Evolutionary conservation across 1,284 basidiomycete genomes (phyloP).

Genomic region (Hemileccinum hortonii): DNA sequence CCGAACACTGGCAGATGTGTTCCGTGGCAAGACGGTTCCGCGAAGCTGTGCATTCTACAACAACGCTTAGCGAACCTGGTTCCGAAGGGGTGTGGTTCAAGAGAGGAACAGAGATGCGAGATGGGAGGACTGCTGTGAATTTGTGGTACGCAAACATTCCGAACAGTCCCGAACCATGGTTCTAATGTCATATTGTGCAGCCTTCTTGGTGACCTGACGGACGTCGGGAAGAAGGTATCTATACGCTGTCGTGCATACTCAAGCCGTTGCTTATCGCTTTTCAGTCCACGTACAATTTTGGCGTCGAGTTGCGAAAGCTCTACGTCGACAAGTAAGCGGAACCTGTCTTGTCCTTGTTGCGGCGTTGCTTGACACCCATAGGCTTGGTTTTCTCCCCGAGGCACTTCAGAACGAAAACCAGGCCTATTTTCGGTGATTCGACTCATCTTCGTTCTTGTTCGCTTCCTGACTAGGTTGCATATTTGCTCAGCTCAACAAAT

Average conservation of each 20-base stretch:
- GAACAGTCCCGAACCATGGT: neutral
- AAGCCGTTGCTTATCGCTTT: constrained; percentile 4
- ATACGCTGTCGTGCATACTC: neutral
- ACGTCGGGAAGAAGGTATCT: constrained; percentile 65
- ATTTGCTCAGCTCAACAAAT: constrained; percentile 54
- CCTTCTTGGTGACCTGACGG: constrained; percentile 77
- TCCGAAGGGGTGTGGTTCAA: constrained; percentile 35
- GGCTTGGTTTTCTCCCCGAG: constrained; percentile 66
- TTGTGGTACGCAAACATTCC: constrained; percentile 55
- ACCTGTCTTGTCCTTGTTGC: neutral
- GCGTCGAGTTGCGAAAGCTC: constrained; percentile 57
- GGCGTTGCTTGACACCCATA: constrained; percentile 24
- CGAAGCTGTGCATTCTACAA: constrained; percentile 42
- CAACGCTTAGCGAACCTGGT: constrained; percentile 16
- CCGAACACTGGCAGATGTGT: constrained; percentile 71
- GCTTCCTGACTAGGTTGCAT: neutral
- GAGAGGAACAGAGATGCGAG: constrained; percentile 54
- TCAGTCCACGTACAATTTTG: constrained; percentile 70
- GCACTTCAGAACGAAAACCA: constrained; percentile 44
- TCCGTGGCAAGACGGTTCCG: constrained; percentile 54
- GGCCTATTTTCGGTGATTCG: constrained; percentile 61
- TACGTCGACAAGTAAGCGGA: constrained; percentile 66
- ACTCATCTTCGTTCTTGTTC: neutral
- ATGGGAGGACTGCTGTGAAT: constrained; percentile 54
- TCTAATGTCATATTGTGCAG: constrained; percentile 36